Percentiles rank a stretch among this genome's conserved stretches.
Evolutionary conservation across 2,329 filamentous ascomycete species (phyloP).

Genomic region (Aspergillus sp.): DNA sequence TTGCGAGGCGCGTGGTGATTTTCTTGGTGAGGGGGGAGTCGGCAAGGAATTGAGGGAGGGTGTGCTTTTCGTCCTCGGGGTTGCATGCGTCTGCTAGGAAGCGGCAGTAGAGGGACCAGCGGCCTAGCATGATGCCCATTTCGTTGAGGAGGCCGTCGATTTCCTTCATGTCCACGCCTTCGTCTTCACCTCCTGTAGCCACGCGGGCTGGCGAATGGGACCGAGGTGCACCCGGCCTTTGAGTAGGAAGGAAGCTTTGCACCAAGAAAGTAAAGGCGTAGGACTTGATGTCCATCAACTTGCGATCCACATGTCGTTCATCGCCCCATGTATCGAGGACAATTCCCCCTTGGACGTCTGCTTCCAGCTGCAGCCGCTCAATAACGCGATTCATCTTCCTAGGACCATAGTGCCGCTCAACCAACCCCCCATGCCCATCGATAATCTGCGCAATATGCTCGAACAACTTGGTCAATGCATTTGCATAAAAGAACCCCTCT

Average conservation of each 20-base stretch:
- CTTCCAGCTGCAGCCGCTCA: slow-evolving; percentile 85
- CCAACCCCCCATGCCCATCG: slow-evolving; percentile 80
- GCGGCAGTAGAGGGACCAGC: slow-evolving; percentile 86
- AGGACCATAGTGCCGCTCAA: slow-evolving; percentile 86
- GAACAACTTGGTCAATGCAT: slow-evolving; percentile 82
- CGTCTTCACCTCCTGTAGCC: slow-evolving; percentile 67
- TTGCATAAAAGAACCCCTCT: slow-evolving; percentile 87
- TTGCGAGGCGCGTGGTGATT: slow-evolving; percentile 63
- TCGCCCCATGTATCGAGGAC: slow-evolving; percentile 94
- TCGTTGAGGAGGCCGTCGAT: slow-evolving; percentile 82
- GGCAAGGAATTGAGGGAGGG: slow-evolving; percentile 64
- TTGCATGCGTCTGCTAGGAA: slow-evolving; percentile 83
- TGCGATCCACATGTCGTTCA: slow-evolving; percentile 74
- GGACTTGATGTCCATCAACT: slow-evolving; percentile 89
- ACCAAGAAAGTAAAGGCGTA: slow-evolving; percentile 97
- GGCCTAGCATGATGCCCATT: slow-evolving; percentile 82
- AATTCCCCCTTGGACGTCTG: slow-evolving; percentile 92
- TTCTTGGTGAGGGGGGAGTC: slow-evolving; percentile 78
- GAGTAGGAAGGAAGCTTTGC: slow-evolving; percentile 77
- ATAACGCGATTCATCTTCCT: slow-evolving; percentile 95
- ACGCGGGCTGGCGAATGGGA: slow-evolving; percentile 65
- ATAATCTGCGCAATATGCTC: slow-evolving; percentile 97
- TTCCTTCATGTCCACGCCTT: slow-evolving; percentile 93
- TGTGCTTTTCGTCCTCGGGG: slow-evolving; percentile 46
- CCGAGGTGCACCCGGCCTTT: slow-evolving; percentile 61